A percentile compares a stretch with the other conserved stretches of the same genome.
Evolutionary conservation across 768 basidiomycete species (phyloP).

Genomic region (Naganishia antarctica): DNA sequence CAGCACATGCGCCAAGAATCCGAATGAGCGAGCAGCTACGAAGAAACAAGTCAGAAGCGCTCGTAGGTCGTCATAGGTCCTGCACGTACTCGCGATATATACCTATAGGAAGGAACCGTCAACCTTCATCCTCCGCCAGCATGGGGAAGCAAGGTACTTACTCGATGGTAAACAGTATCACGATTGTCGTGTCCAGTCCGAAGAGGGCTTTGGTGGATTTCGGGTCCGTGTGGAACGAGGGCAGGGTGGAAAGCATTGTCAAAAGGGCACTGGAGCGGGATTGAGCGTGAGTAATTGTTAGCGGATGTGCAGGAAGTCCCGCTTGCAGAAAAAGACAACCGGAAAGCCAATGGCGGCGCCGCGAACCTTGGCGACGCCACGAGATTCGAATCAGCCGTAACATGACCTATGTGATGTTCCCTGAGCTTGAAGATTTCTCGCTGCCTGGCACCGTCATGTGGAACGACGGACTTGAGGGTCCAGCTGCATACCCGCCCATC

Average conservation of each 20-base stretch:
- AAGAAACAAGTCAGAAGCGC: not conserved
- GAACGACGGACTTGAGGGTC: no score
- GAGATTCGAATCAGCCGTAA: no score
- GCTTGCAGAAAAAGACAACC: no score
- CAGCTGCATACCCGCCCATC: no score
- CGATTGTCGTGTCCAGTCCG: constrained; percentile 76
- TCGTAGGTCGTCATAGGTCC: not conserved
- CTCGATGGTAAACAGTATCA: constrained; percentile 80
- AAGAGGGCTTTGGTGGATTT: constrained; percentile 72
- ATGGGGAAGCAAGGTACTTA: constrained; percentile 50
- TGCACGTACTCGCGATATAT: constrained; percentile 58
- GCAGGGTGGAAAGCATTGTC: constrained; percentile 48
- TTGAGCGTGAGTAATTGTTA: no score
- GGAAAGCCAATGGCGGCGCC: no score
- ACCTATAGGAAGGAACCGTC: not conserved
- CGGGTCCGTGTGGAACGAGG: constrained; percentile 48
- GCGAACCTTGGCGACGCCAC: no score
- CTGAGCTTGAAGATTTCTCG: no score
- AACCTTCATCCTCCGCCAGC: not conserved
- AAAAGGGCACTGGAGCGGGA: constrained; percentile 41
- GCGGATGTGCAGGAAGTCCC: no score
- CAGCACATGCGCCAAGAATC: constrained; percentile 61
- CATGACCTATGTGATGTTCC: no score
- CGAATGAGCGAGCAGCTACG: constrained; percentile 57
- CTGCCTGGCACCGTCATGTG: no score